A percentile compares a stretch with the other conserved stretches of the same genome.
phyloP scores from a whole-genome alignment of 2,329 filamentous ascomycete species.

The Macroventuria anomochaeta region DNA sequence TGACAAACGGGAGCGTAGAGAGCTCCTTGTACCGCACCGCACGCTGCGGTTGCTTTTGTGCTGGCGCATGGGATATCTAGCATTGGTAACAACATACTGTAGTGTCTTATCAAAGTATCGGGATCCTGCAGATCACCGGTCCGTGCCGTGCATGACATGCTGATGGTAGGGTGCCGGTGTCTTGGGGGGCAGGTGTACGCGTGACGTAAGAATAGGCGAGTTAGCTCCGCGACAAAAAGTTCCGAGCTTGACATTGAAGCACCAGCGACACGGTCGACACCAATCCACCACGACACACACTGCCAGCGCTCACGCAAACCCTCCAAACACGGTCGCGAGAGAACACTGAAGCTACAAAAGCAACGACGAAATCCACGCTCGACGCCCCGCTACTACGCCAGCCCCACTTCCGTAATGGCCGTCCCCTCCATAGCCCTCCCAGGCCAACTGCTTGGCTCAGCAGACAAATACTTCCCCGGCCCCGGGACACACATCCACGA shows the following conservation, averaged over 20 bases:
- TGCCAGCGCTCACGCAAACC: neutral
- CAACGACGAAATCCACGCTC: neutral
- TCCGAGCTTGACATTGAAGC: constrained; percentile 7
- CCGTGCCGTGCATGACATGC: neutral
- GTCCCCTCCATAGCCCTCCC: constrained; percentile 69
- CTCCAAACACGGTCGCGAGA: neutral
- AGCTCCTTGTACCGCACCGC: constrained; percentile 17
- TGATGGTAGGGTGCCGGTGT: neutral
- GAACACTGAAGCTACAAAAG: neutral
- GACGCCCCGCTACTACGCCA: no score
- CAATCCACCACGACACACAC: constrained; percentile 4
- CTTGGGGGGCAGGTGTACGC: constrained; percentile 9
- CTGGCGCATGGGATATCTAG: constrained; percentile 20
- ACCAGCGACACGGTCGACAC: constrained; percentile 2
- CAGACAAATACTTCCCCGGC: constrained; percentile 72
- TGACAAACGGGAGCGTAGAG: constrained; percentile 17
- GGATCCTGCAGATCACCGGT: constrained; percentile 18
- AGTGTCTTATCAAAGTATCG: constrained; percentile 39
- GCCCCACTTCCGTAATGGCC: no score
- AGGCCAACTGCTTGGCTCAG: constrained; percentile 77
- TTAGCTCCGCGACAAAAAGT: constrained; percentile 34
- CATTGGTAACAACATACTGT: constrained; percentile 33
- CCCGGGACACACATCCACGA: constrained; percentile 84
- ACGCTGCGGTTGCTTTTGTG: constrained; percentile 18
- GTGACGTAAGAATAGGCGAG: constrained; percentile 33